Evolutionary conservation across 2,329 filamentous ascomycete genomes (phyloP).

Genomic region (Bipolaris oryzae): DNA sequence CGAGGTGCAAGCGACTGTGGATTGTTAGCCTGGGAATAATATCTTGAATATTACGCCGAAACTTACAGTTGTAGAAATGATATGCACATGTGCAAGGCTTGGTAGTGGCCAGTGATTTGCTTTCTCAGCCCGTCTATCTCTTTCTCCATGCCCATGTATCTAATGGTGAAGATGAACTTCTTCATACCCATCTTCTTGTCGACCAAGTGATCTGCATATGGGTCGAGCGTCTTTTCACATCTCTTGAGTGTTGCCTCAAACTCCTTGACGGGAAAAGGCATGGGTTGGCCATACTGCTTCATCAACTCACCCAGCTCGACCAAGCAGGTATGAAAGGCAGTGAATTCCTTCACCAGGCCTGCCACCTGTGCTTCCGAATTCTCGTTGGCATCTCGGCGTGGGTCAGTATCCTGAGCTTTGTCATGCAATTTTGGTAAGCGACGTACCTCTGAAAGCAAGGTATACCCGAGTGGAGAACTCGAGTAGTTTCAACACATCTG

Average conservation of each 20-base stretch:
- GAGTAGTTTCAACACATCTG: slow-evolving; percentile 40
- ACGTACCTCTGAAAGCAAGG: slow-evolving; percentile 42
- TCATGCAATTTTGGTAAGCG: neutral
- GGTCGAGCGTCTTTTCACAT: slow-evolving; percentile 38
- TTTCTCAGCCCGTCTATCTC: slow-evolving; percentile 39
- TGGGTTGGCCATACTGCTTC: slow-evolving; percentile 40
- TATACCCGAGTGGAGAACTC: slow-evolving; percentile 42
- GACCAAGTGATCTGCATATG: slow-evolving; percentile 38
- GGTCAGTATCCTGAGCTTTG: slow-evolving; percentile 14
- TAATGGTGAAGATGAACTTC: slow-evolving; percentile 39
- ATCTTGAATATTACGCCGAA: neutral
- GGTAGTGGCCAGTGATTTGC: slow-evolving; percentile 39
- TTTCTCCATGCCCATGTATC: slow-evolving; percentile 44
- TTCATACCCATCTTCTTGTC: slow-evolving; percentile 41
- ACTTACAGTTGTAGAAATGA: slow-evolving; percentile 40
- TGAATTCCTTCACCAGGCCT: slow-evolving; percentile 39
- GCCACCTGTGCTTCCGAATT: slow-evolving; percentile 43
- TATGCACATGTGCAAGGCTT: slow-evolving; percentile 41
- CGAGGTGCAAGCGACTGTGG: slow-evolving; percentile 36
- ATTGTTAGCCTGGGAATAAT: slow-evolving; percentile 11
- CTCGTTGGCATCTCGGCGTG: slow-evolving; percentile 39
- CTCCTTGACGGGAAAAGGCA: slow-evolving; percentile 39
- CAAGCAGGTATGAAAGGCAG: slow-evolving; percentile 38
- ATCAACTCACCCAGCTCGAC: slow-evolving; percentile 37
- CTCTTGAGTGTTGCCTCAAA: slow-evolving; percentile 40